Percentiles rank a stretch among this genome's conserved stretches.
These are phyloP conservation scores for Ambrosia hybrid DNA, from an alignment of 140 eudicot species.

Conservation along the genomic window DNA sequence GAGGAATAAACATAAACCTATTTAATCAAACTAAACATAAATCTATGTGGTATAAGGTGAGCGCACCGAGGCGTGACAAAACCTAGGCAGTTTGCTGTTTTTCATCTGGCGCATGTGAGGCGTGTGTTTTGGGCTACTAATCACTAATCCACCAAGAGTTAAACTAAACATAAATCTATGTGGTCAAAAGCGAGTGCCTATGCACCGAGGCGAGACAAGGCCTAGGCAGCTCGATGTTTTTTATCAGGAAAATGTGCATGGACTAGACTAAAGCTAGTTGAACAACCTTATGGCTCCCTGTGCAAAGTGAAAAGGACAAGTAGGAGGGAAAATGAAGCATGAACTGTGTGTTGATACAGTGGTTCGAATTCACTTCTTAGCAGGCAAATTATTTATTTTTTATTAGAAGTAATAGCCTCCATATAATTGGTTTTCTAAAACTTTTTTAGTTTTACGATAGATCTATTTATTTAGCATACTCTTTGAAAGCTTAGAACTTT, in stretches of 20 bases:
- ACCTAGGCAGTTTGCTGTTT: background rate
- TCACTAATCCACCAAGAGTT: too few relatives aligned
- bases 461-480: background rate
- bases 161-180: too few relatives aligned
- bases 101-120: background rate
- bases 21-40: background rate
- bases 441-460: background rate
- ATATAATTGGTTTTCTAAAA: background rate
- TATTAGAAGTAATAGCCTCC: too few relatives aligned
- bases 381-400: too few relatives aligned
- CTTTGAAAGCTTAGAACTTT: background rate
- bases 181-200: too few relatives aligned
- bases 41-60: background rate
- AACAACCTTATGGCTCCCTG: background rate
- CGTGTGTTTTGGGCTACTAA: too few relatives aligned
- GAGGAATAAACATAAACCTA: background rate
- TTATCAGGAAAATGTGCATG: too few relatives aligned
- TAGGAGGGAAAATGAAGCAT: background rate
- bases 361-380: too few relatives aligned
- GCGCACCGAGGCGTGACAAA: background rate
- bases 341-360: too few relatives aligned
- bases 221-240: too few relatives aligned
- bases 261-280: too few relatives aligned
- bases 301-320: background rate
- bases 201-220: too few relatives aligned